phyloP scores from a whole-genome alignment of 768 basidiomycete species.

The Boletus rubescentipes region DNA sequence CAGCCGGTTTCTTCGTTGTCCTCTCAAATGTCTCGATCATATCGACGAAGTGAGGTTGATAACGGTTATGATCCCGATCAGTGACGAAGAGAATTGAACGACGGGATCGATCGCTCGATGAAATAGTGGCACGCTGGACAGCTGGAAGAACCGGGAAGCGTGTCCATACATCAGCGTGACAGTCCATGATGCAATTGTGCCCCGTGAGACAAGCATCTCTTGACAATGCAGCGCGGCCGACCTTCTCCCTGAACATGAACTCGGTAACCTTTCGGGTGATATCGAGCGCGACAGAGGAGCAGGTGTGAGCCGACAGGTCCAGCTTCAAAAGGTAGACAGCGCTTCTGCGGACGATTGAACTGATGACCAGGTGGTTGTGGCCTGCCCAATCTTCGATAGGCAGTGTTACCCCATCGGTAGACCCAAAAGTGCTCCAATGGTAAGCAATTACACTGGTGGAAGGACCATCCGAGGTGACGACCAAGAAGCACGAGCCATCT shows the following conservation, averaged over 20 bases:
- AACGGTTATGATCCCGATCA: conserved; percentile 34
- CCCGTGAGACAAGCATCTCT: conserved; percentile 23
- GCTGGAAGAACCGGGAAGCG: conserved; percentile 58
- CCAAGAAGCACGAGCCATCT: conserved; percentile 54
- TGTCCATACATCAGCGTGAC: conserved; percentile 56
- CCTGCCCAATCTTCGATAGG: conserved; percentile 30
- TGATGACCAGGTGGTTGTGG: conserved; percentile 34
- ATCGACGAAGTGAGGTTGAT: conserved; percentile 42
- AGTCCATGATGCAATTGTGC: conserved; percentile 54
- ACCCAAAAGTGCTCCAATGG: conserved; percentile 62
- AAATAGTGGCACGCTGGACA: conserved; percentile 43
- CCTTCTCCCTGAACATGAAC: conserved; percentile 54
- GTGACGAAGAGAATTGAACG: conserved; percentile 46
- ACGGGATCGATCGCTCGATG: conserved; percentile 29
- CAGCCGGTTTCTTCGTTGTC: conserved; percentile 51
- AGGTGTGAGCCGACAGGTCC: conserved; percentile 30
- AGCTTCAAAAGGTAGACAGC: conserved; percentile 46
- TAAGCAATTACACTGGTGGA: conserved; percentile 36
- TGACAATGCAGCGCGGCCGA: conserved; percentile 19
- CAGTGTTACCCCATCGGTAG: conserved; percentile 42
- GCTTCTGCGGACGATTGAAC: conserved; percentile 44
- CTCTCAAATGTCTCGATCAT: conserved; percentile 49
- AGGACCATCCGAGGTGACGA: conserved; percentile 25
- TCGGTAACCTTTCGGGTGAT: conserved; percentile 58
- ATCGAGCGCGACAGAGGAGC: conserved; percentile 47